These are phyloP conservation scores for Rhynchosporium agropyri DNA, from an alignment of 2,329 filamentous ascomycete species.

Conservation along the genomic window DNA sequence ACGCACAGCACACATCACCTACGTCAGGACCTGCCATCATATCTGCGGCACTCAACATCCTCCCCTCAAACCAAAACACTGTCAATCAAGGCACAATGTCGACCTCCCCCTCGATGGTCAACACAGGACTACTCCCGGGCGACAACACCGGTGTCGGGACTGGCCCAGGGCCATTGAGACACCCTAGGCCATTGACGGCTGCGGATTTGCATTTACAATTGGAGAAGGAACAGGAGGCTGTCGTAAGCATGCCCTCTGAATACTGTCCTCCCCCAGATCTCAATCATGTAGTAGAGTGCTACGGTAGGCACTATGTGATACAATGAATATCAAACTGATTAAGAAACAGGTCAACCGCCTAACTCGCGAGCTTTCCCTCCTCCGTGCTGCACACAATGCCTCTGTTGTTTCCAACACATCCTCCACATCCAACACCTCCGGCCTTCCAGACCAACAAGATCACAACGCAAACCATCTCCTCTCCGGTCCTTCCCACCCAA, in stretches of 20 bases:
- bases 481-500: conserved; percentile 59
- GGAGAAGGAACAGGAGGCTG: conserved; percentile 93
- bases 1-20: conserved; percentile 13
- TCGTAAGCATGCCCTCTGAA: conserved; percentile 58
- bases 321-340: background rate
- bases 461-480: conserved; percentile 55
- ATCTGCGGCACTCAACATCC: conserved; percentile 36
- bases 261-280: background rate
- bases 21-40: conserved; percentile 23
- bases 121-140: conserved; percentile 21
- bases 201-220: conserved; percentile 87
- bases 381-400: conserved; percentile 72
- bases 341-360: conserved; percentile 79
- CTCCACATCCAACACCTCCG: conserved; percentile 54
- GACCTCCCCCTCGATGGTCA: conserved; percentile 31
- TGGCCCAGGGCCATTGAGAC: conserved; percentile 75
- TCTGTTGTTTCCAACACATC: conserved; percentile 68
- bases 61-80: conserved; percentile 41
- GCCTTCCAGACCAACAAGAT: conserved; percentile 53
- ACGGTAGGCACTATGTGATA: too few species aligned
- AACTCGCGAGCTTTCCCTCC: conserved; percentile 81
- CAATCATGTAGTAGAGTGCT: background rate
- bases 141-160: conserved; percentile 52
- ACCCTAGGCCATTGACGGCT: conserved; percentile 84
- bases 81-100: conserved; percentile 34